Percentiles rank a stretch among this genome's conserved stretches.
Evolutionary conservation across 345 rosid genomes (phyloP).

Genomic region (Excoecaria cochinchinensis): DNA sequence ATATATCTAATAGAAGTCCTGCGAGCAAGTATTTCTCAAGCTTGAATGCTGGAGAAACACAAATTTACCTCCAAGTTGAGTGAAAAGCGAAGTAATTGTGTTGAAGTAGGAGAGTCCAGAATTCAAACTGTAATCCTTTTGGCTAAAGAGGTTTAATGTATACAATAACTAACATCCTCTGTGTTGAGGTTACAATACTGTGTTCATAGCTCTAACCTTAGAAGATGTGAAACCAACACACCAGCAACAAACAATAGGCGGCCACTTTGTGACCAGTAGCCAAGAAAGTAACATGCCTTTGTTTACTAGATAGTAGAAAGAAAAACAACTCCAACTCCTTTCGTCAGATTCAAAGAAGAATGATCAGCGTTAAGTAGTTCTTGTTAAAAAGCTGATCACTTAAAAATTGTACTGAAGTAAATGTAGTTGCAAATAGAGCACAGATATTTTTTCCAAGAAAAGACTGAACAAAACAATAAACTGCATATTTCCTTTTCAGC

Average conservation of each 20-base stretch:
- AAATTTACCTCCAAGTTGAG: too few species aligned
- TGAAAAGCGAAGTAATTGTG: background rate
- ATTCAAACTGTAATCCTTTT: background rate
- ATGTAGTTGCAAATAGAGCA: too few species aligned
- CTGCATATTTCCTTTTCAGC: too few species aligned
- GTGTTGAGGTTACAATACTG: too few species aligned
- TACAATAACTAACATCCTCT: background rate
- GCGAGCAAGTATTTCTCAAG: background rate
- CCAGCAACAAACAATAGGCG: background rate
- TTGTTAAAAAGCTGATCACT: too few species aligned
- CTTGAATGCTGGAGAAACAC: background rate
- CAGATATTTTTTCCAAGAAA: too few species aligned
- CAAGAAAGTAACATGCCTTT: background rate
- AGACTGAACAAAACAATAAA: too few species aligned
- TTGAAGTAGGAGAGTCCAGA: background rate
- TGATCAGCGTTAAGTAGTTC: background rate
- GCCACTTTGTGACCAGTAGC: too few species aligned
- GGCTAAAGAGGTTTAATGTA: too few species aligned
- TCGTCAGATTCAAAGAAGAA: background rate
- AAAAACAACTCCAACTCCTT: background rate
- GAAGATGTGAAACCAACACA: background rate
- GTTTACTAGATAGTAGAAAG: background rate
- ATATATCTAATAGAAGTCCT: background rate
- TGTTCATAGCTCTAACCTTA: background rate
- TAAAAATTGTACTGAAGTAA: too few species aligned